Percentiles rank a stretch among this genome's conserved stretches.
These are phyloP conservation scores for Gnaphalium uliginosum DNA, from an alignment of 129 eudicot genomes.

Conservation along the genomic window DNA sequence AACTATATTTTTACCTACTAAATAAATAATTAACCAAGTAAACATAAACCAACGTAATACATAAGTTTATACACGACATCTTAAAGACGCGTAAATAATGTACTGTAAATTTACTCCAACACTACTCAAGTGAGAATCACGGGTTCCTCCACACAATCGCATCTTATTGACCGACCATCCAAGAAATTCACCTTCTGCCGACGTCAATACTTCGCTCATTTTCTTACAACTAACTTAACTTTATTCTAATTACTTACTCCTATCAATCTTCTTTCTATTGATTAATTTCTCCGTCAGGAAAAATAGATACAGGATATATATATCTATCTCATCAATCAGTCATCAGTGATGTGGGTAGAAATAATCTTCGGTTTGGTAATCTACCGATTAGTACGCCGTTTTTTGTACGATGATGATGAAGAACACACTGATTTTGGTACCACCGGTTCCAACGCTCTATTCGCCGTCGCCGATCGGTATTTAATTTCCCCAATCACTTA, in stretches of 20 bases:
- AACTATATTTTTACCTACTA: too few species aligned
- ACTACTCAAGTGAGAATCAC: too few species aligned
- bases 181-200: conserved; percentile 10
- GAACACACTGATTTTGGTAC: conserved; percentile 38
- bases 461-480: conserved; percentile 80
- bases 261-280: conserved; percentile 1
- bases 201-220: not conserved
- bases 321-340: not conserved
- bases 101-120: too few species aligned
- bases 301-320: not conserved
- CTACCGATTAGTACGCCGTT: conserved; percentile 50
- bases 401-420: conserved; percentile 45
- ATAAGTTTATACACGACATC: too few species aligned
- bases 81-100: too few species aligned
- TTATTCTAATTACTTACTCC: not conserved
- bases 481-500: not conserved
- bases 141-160: too few species aligned
- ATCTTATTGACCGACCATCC: not conserved
- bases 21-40: too few species aligned
- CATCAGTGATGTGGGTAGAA: conserved; percentile 63
- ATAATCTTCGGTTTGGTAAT: conserved; percentile 63
- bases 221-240: not conserved
- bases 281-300: not conserved
- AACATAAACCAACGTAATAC: too few species aligned
- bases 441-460: conserved; percentile 54